Conservation (phyloP, 257 asterid genomes). For the Anisodus acutangulus region DNA sequence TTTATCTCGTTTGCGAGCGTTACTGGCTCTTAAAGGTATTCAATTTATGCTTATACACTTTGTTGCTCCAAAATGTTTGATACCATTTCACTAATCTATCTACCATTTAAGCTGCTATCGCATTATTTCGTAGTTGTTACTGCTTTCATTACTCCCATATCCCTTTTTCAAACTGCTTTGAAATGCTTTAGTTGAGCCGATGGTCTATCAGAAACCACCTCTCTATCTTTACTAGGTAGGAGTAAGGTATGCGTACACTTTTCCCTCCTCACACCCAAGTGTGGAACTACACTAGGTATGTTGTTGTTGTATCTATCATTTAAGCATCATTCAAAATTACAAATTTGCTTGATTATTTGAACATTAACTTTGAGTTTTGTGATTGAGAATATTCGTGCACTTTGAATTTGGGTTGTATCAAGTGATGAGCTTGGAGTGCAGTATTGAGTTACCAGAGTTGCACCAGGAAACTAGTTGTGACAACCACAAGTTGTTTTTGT, state of each 20-base stretch:
- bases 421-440: not conserved
- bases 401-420: not conserved
- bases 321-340: not conserved
- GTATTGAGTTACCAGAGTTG: not conserved
- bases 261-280: no score
- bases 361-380: not conserved
- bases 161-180: no score
- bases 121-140: no score
- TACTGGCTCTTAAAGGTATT: constrained; percentile 83
- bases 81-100: not conserved
- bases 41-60: not conserved
- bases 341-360: not conserved
- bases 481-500: not conserved
- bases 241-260: no score
- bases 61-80: not conserved
- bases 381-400: not conserved
- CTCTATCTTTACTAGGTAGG: no score
- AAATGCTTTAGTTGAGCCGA: no score
- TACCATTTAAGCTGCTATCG: not conserved
- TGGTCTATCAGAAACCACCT: no score
- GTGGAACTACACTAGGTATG: no score
- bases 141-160: no score
- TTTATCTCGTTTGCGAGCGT: constrained; percentile 68
- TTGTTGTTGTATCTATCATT: not conserved
- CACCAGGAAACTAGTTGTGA: not conserved